Base-by-base conservation (phyloP, 495 filamentous ascomycete species). In the Talaromyces ruber region DNA sequence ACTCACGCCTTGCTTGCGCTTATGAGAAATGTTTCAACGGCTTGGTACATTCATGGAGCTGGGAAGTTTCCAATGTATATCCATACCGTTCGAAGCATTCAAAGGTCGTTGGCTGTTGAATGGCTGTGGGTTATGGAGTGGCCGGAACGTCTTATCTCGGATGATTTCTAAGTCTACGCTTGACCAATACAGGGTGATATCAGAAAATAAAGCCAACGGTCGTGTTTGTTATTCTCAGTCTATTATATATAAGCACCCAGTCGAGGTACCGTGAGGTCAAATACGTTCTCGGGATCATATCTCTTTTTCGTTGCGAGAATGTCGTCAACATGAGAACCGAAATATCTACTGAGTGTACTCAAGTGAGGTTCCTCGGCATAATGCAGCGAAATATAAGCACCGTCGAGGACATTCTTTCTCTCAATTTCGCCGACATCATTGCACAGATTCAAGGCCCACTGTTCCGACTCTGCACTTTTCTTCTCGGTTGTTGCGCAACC, bases 371-470 rank as follows among this genome's bases (percentile, higher is more conserved):
- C 57, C 26, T 24, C 32, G 12, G 22, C 18, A 59, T 11, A 43
- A 25, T 59, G 32, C 39, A 59, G 21, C 9, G 57, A 59, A 11
- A 59, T 59, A 29, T 59, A 59, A 28, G 32, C 30, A 25, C 22
- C 9, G 0, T 26, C 34, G 34, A 59, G 57, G 18, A 45, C 1
- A 28, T 59, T 59, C 8, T 47, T 25, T 6, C 26, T 28, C 6
- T 59, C 32, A 21, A 32, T 47, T 26, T 28, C 9, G 18, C 30
- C 5, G 12, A 59, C 21, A 21, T 47, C 34, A 6, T 47, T 29
- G 34, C 57, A 59, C 14, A 59, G 24, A 59, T 47, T 25, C 4
- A n/a, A 12, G 6, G 66, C 75, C 76, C 75, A 78, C 8, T 59
- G n/a, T 53, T 66, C 54, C 5, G 63, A 53, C 14, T 54, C 55